These are phyloP conservation scores for Lactifluus piperatus DNA, from an alignment of 768 basidiomycete species.

Conservation along the genomic window DNA sequence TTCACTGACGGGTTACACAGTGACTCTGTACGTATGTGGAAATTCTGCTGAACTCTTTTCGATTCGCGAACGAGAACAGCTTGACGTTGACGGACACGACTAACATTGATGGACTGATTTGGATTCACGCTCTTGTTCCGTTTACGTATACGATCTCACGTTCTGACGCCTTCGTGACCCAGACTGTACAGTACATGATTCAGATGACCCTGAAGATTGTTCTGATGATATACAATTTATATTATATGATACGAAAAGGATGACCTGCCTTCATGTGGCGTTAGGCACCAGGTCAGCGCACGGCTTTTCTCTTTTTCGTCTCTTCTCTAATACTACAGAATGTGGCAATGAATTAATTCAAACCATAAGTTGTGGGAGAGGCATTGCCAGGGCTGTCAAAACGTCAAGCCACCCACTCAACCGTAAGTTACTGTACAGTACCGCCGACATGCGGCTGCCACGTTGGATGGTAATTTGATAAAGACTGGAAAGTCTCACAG, in stretches of 20 bases:
- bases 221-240: background rate
- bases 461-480: background rate
- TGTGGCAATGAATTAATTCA: background rate
- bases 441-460: background rate
- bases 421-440: background rate
- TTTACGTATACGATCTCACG: background rate
- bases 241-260: background rate
- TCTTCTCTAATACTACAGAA: background rate
- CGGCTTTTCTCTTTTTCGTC: background rate
- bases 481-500: too few species aligned
- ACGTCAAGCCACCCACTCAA: too few species aligned
- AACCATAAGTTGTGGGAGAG: background rate
- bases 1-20: slow-evolving; percentile 17
- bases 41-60: slow-evolving; percentile 19
- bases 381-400: background rate
- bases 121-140: background rate
- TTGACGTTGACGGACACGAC: background rate
- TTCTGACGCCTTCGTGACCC: background rate
- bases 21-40: slow-evolving; percentile 32
- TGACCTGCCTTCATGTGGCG: background rate
- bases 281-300: background rate
- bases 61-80: background rate
- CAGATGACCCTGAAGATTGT: background rate
- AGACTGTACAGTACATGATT: background rate
- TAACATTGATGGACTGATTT: background rate